Evolutionary conservation across 2,329 filamentous ascomycete species (phyloP).

Genomic region (Ceratocystis alfenasii): DNA sequence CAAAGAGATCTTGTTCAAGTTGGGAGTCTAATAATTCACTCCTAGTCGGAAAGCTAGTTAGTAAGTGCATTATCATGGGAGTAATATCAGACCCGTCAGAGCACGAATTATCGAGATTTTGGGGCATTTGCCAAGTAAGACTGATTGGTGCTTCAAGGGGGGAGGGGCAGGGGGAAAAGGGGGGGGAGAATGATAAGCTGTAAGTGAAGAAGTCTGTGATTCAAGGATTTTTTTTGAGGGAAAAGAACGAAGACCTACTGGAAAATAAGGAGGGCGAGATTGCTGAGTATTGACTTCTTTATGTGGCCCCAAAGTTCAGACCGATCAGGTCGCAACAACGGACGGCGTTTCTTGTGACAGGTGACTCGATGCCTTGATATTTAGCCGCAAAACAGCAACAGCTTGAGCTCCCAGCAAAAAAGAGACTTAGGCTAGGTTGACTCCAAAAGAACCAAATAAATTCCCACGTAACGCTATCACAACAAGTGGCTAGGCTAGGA

Average conservation of each 20-base stretch:
- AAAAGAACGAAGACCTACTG: neutral
- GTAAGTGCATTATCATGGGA: neutral
- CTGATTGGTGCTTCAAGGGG: neutral
- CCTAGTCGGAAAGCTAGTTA: slow-evolving; percentile 1
- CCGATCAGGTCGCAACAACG: neutral
- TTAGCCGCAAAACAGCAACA: neutral
- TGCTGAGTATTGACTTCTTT: neutral
- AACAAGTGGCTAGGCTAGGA: neutral
- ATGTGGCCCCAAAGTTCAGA: neutral
- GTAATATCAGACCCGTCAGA: neutral
- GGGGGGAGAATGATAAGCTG: neutral
- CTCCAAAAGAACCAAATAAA: neutral
- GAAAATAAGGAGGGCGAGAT: neutral
- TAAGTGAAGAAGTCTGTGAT: neutral
- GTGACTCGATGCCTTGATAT: neutral
- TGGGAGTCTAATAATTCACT: neutral
- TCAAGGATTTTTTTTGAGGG: neutral
- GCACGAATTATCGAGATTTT: neutral
- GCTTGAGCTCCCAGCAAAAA: neutral
- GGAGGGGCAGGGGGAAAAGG: neutral
- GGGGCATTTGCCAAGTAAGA: neutral
- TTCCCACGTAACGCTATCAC: neutral
- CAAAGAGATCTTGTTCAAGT: neutral
- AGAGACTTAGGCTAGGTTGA: neutral
- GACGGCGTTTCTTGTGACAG: neutral